phyloP scores from a whole-genome alignment of 139 green algal genomes.

The Bryopsis sp. region DNA sequence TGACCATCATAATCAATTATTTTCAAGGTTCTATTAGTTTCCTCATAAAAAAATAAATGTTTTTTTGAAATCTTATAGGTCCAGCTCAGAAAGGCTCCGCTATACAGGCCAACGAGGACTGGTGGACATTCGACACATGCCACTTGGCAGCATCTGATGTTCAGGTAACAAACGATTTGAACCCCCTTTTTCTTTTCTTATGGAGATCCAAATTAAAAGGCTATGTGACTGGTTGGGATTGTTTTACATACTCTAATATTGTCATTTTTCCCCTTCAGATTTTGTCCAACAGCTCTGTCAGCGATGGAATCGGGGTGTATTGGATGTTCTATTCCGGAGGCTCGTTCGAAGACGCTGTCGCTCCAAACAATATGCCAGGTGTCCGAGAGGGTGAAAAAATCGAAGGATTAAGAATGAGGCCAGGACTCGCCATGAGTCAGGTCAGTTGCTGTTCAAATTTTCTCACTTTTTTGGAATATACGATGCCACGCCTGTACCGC shows the following conservation, averaged over 20 bases:
- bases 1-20: no score
- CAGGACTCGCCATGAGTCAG: slow-evolving; percentile 69
- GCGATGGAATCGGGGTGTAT: slow-evolving; percentile 71
- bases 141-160: slow-evolving; percentile 78
- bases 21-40: no score
- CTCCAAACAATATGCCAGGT: not conserved
- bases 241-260: not conserved
- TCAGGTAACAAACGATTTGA: slow-evolving; percentile 40
- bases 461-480: no score
- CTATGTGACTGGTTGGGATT: not conserved
- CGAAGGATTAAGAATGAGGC: slow-evolving; percentile 43
- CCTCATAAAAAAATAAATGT: no score
- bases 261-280: slow-evolving; percentile 29
- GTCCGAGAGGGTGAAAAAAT: not conserved
- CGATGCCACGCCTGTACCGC: no score
- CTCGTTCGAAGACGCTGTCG: not conserved
- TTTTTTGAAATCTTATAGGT: no score
- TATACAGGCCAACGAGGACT: slow-evolving; percentile 47
- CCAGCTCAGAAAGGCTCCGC: no score
- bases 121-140: slow-evolving; percentile 87
- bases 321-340: slow-evolving; percentile 93
- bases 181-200: not conserved
- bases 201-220: not conserved
- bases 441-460: no score
- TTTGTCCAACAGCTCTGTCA: slow-evolving; percentile 45